phyloP scores from a whole-genome alignment of 2,329 filamentous ascomycete species.

The Chaetomiaceae sp. region DNA sequence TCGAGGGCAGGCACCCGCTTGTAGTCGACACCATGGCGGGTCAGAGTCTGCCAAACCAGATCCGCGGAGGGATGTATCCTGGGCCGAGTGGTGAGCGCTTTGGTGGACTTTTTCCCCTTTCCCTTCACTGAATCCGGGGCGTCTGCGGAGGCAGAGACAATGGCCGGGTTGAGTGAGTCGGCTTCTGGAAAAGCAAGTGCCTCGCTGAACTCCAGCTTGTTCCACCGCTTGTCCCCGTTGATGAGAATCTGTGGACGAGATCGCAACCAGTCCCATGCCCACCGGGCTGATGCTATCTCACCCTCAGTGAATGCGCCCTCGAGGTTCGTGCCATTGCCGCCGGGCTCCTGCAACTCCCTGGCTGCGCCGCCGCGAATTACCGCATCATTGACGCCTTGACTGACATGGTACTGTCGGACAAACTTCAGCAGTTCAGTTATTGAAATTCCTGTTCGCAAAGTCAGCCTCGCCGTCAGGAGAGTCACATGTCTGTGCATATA shows the following conservation, averaged over 20 bases:
- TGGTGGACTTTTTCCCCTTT: constrained; percentile 16
- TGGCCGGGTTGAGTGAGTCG: constrained; percentile 3
- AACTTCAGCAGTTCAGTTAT: constrained; percentile 22
- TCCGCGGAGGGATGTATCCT: constrained; percentile 47
- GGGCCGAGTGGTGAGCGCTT: constrained; percentile 23
- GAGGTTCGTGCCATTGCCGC: constrained; percentile 10
- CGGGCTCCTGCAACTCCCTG: background rate
- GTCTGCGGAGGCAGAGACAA: background rate
- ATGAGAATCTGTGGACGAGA: constrained; percentile 37
- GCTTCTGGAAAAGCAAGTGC: constrained; percentile 34
- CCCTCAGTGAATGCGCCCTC: constrained; percentile 21
- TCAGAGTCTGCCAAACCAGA: constrained; percentile 53
- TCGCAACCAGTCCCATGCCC: constrained; percentile 38
- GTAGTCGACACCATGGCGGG: constrained; percentile 53
- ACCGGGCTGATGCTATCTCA: constrained; percentile 33
- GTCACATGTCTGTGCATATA: background rate
- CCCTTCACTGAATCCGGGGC: background rate
- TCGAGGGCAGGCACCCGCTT: constrained; percentile 53
- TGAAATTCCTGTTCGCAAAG: constrained; percentile 18
- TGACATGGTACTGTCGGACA: constrained; percentile 22
- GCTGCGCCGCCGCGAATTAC: constrained; percentile 2
- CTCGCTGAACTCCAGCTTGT: constrained; percentile 35
- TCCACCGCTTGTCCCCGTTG: constrained; percentile 31
- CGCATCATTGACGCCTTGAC: constrained; percentile 12
- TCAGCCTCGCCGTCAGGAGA: constrained; percentile 13